Conservation (phyloP, 169 alveolate species). For the Pseudocohnilembus persalinus region DNA sequence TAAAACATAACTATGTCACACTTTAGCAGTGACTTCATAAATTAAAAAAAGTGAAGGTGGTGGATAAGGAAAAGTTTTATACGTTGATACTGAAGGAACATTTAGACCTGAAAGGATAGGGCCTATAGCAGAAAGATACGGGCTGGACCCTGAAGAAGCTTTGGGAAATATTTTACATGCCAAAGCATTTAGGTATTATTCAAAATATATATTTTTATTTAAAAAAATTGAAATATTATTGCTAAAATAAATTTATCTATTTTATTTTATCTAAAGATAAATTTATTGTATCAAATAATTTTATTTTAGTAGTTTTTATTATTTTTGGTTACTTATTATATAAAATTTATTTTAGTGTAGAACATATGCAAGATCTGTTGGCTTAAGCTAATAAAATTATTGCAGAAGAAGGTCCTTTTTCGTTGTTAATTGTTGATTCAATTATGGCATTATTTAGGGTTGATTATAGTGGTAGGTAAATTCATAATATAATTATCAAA, state of each 20-base stretch:
- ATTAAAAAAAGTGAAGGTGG: slow-evolving; percentile 92
- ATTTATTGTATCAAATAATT: no score
- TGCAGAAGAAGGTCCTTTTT: slow-evolving; percentile 94
- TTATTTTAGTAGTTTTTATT: no score
- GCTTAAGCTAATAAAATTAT: slow-evolving; percentile 52
- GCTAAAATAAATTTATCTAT: no score
- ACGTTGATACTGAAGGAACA: slow-evolving; percentile 99
- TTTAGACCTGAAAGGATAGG: slow-evolving; percentile 99
- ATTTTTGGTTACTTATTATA: no score
- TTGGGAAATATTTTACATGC: slow-evolving; percentile 98
- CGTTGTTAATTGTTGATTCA: slow-evolving; percentile 96
- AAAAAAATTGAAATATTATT: slow-evolving; percentile 95
- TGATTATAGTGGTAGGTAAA: slow-evolving; percentile 92
- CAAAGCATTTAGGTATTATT: slow-evolving; percentile 96
- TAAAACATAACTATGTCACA: background rate
- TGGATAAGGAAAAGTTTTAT: slow-evolving; percentile 94
- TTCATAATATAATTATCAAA: no score
- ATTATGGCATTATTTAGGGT: slow-evolving; percentile 98
- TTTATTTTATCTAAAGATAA: no score
- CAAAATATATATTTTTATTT: slow-evolving; percentile 92
- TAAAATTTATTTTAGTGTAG: background rate
- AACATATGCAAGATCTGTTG: background rate
- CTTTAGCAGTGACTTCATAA: background rate
- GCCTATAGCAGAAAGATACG: slow-evolving; percentile 96
- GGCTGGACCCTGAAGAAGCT: slow-evolving; percentile 94